Evolutionary conservation across 148 eudicot species (phyloP).

Genomic region (Diospyros kaki): DNA sequence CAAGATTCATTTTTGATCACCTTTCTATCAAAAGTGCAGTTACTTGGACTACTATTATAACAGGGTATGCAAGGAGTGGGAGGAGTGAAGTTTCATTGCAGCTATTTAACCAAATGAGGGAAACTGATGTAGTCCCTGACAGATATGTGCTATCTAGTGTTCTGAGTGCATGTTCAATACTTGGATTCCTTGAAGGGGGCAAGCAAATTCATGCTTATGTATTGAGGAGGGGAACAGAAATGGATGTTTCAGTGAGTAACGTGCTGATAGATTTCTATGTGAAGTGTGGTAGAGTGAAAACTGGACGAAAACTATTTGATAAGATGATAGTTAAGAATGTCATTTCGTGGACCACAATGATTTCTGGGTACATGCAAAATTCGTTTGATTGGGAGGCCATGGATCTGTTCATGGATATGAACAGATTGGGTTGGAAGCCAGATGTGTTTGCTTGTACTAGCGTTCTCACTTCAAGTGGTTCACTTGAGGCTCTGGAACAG

Average conservation of each 20-base stretch:
- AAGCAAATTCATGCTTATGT: constrained; percentile 61
- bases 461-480: constrained; percentile 61
- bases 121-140: constrained; percentile 48
- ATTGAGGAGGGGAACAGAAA: constrained; percentile 41
- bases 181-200: constrained; percentile 49
- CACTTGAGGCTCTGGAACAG: constrained; percentile 45
- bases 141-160: constrained; percentile 51
- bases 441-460: constrained; percentile 72
- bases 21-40: constrained; percentile 43
- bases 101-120: constrained; percentile 41
- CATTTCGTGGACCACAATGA: constrained; percentile 72
- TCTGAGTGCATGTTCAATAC: constrained; percentile 49
- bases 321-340: constrained; percentile 41
- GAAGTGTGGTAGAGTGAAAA: constrained; percentile 51
- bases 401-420: constrained; percentile 46
- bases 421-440: constrained; percentile 41
- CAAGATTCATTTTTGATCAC: constrained; percentile 46
- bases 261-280: constrained; percentile 57
- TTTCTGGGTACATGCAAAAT: constrained; percentile 73
- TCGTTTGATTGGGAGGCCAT: constrained; percentile 48
- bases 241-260: constrained; percentile 50
- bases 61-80: constrained; percentile 48
- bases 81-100: constrained; percentile 45
- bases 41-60: constrained; percentile 58
- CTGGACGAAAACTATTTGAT: constrained; percentile 43